Percentiles rank a stretch among this genome's conserved stretches.
phyloP scores from a whole-genome alignment of 139 green algal genomes.

The Chlamydomonas sp. region DNA sequence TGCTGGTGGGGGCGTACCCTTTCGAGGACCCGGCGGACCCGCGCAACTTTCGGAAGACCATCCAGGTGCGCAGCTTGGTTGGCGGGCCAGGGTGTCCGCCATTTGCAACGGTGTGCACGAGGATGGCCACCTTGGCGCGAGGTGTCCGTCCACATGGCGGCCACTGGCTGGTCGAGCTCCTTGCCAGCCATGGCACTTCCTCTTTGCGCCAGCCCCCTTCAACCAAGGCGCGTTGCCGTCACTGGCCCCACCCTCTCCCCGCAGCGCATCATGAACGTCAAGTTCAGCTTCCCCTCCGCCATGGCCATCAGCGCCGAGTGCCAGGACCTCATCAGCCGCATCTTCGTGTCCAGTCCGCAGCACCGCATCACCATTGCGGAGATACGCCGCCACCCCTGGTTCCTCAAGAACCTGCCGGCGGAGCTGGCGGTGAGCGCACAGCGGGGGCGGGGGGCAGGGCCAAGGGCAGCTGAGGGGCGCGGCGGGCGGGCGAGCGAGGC shows the following conservation, averaged over 20 bases:
- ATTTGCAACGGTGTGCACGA: too few relatives aligned
- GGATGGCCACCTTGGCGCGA: too few relatives aligned
- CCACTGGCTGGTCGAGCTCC: not conserved
- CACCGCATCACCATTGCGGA: constrained; percentile 85
- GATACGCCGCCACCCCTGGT: constrained; percentile 95
- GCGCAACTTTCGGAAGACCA: constrained; percentile 98
- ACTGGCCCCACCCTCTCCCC: not conserved
- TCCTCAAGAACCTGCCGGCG: constrained; percentile 88
- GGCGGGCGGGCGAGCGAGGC: not conserved
- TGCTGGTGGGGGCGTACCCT: constrained; percentile 97
- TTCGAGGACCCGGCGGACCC: constrained; percentile 98
- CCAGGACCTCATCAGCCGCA: constrained; percentile 86
- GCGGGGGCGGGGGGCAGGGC: not conserved
- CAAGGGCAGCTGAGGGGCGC: not conserved
- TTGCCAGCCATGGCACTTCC: not conserved
- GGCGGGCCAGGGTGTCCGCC: not conserved
- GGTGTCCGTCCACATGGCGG: too few relatives aligned
- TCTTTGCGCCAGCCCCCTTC: not conserved
- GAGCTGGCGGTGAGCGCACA: constrained; percentile 79
- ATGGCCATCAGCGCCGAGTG: constrained; percentile 85
- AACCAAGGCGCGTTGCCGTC: not conserved
- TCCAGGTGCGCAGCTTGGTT: constrained; percentile 69
- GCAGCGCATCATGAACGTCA: constrained; percentile 93
- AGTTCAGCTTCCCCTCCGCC: constrained; percentile 84
- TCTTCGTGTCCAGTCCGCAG: constrained; percentile 85